Percentiles rank a stretch among this genome's conserved stretches.
These are phyloP conservation scores for Ormosia emarginata DNA, from an alignment of 306 rosid genomes.

Conservation along the genomic window DNA sequence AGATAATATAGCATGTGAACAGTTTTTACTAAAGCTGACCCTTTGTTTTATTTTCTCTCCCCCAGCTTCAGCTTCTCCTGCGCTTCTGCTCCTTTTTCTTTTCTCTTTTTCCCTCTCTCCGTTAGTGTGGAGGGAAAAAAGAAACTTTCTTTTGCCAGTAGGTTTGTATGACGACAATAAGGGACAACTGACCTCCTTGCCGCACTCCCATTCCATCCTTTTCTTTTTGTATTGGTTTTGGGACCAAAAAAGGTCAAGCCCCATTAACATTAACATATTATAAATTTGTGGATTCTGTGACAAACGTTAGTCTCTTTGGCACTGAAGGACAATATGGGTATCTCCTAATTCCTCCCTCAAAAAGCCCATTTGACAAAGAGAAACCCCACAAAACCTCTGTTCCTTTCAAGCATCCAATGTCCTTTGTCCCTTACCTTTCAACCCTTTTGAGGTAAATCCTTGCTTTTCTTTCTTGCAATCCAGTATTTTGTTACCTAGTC, in stretches of 20 bases:
- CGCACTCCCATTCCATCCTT: slow-evolving; percentile 41
- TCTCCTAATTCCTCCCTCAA: slow-evolving; percentile 35
- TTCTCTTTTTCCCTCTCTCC: neutral
- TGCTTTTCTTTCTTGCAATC: slow-evolving; percentile 36
- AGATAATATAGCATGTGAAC: neutral
- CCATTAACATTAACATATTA: slow-evolving; percentile 1
- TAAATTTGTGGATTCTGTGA: slow-evolving; percentile 73
- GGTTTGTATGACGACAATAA: slow-evolving; percentile 53
- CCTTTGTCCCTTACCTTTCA: slow-evolving; percentile 72
- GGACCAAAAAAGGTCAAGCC: slow-evolving; percentile 56
- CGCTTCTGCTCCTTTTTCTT: neutral
- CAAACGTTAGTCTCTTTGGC: slow-evolving; percentile 71
- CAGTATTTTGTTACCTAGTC: slow-evolving; percentile 38
- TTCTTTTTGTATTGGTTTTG: slow-evolving; percentile 48
- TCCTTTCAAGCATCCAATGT: slow-evolving; percentile 87
- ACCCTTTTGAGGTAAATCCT: slow-evolving; percentile 75
- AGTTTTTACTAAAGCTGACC: neutral
- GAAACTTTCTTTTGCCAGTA: slow-evolving; percentile 33
- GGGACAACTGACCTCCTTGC: slow-evolving; percentile 43
- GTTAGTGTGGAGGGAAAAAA: slow-evolving; percentile 39
- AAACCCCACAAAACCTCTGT: slow-evolving; percentile 69
- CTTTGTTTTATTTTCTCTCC: neutral
- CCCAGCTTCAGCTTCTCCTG: neutral
- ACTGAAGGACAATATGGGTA: slow-evolving; percentile 82
- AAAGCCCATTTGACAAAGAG: slow-evolving; percentile 70